Conservation (phyloP, 805 yeast genomes). For the Teunomyces panamensis region DNA sequence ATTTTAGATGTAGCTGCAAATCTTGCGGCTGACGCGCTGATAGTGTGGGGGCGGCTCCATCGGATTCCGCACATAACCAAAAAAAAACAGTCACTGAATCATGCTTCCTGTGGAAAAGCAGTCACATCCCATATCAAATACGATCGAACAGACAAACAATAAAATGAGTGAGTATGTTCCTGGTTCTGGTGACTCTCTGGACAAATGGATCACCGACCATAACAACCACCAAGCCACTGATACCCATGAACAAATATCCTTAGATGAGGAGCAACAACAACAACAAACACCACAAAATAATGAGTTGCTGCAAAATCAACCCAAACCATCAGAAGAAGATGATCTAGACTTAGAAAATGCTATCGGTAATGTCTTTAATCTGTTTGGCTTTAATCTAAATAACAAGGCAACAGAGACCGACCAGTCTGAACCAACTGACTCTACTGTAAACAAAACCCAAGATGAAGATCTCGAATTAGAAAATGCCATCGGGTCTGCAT, state of each 20-base stretch:
- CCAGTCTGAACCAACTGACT: background rate
- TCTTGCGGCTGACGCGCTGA: background rate
- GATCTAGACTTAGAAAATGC: conserved; percentile 32
- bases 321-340: conserved; percentile 6
- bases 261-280: background rate
- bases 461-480: conserved; percentile 11
- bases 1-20: background rate
- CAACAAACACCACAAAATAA: background rate
- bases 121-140: conserved; percentile 14
- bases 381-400: conserved; percentile 19
- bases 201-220: background rate
- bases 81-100: conserved; percentile 17
- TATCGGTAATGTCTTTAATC: conserved; percentile 39
- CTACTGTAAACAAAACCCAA: background rate
- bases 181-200: background rate
- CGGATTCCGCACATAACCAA: conserved; percentile 5
- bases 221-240: background rate
- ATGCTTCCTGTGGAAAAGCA: conserved; percentile 14
- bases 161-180: conserved; percentile 1
- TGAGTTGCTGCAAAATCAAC: conserved; percentile 10
- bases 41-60: background rate
- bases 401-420: background rate
- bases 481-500: conserved; percentile 15
- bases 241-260: background rate
- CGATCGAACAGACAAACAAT: conserved; percentile 1